A percentile compares a stretch with the other conserved stretches of the same genome.
Conservation (phyloP, 2,329 filamentous ascomycete genomes). For the Fusarium newnesense region DNA sequence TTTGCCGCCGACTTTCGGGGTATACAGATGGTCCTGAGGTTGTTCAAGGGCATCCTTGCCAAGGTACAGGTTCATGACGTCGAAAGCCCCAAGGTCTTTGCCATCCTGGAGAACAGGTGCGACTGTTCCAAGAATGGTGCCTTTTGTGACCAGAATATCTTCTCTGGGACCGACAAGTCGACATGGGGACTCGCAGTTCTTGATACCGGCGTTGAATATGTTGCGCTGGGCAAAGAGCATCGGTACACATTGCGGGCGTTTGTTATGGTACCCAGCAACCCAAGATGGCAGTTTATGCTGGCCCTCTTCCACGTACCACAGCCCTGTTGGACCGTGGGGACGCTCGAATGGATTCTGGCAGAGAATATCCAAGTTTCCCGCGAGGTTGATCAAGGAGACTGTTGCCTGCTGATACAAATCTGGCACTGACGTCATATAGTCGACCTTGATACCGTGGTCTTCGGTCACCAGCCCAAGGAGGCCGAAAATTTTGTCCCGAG, state of each 20-base stretch:
- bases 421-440: neutral
- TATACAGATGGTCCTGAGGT: neutral
- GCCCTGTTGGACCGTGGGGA: fast-evolving
- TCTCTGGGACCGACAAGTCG: neutral
- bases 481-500: conserved; percentile 14
- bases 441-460: conserved; percentile 7
- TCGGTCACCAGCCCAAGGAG: conserved; percentile 15
- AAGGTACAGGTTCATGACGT: neutral
- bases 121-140: neutral
- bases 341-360: conserved; percentile 28
- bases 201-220: conserved; percentile 3
- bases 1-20: neutral
- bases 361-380: conserved; percentile 10
- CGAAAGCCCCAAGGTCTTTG: fast-evolving
- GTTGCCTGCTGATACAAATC: neutral
- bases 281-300: neutral
- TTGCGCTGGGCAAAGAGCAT: conserved; percentile 19
- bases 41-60: neutral
- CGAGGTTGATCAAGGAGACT: conserved; percentile 2
- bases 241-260: neutral
- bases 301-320: neutral
- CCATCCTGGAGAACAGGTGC: neutral
- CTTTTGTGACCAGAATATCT: neutral
- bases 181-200: neutral
- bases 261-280: conserved; percentile 2